These are phyloP conservation scores for Ceratocystis albifundus DNA, from an alignment of 2,329 filamentous ascomycete genomes.

Conservation along the genomic window DNA sequence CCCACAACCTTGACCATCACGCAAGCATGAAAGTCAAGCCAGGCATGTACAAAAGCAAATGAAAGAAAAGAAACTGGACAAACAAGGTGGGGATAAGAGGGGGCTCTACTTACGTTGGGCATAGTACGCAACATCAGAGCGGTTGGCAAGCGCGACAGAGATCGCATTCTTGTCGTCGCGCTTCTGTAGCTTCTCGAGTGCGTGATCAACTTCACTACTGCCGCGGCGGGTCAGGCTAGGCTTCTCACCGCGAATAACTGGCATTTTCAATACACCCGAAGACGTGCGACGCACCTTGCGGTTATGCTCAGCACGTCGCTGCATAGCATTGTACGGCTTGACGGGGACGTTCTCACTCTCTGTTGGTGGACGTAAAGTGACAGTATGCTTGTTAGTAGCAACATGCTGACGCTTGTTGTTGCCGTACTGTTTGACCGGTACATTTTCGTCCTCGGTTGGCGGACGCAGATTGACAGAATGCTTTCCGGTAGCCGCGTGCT, in stretches of 20 bases:
- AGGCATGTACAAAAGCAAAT: slow-evolving; percentile 8
- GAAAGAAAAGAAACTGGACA: background rate
- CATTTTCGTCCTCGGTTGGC: slow-evolving; percentile 10
- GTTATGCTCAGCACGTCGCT: slow-evolving; percentile 16
- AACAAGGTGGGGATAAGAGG: slow-evolving; percentile 4
- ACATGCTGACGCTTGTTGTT: slow-evolving; percentile 3
- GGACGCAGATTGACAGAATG: slow-evolving; percentile 12
- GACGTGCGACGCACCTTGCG: slow-evolving; percentile 15
- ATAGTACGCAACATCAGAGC: slow-evolving; percentile 45
- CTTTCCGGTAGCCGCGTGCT: slow-evolving; percentile 16
- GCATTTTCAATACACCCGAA: slow-evolving; percentile 27
- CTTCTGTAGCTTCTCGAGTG: slow-evolving; percentile 18
- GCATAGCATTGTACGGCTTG: slow-evolving; percentile 11
- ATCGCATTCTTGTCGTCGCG: slow-evolving; percentile 27
- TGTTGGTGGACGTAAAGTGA: slow-evolving; percentile 21
- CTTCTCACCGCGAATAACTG: slow-evolving; percentile 28
- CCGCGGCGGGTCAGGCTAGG: slow-evolving; percentile 32
- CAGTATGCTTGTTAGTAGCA: slow-evolving; percentile 3
- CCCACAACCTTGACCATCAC: background rate
- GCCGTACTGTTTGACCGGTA: slow-evolving; percentile 1
- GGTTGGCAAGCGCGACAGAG: slow-evolving; percentile 38
- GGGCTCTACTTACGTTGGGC: slow-evolving; percentile 33
- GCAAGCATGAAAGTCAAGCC: background rate
- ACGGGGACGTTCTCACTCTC: slow-evolving; percentile 16
- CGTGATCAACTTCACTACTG: slow-evolving; percentile 14